Conservation (phyloP, 2,329 filamentous ascomycete species). For the Beauveria pseudobassiana region DNA sequence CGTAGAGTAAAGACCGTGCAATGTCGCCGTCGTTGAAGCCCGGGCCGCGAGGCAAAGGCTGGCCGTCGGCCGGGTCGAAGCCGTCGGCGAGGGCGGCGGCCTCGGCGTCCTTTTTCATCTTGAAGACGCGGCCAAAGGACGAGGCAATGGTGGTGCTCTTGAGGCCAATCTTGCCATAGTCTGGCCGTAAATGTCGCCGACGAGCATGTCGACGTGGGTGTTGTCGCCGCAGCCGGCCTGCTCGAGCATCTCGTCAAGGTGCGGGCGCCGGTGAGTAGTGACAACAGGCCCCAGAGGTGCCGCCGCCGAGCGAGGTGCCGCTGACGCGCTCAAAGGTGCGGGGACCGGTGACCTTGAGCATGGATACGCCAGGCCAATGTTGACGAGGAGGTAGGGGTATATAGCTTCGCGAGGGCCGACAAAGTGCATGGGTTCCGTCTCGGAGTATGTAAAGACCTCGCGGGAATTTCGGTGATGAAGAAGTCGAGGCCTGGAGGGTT, state of each 20-base stretch:
- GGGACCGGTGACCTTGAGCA: conserved; percentile 93
- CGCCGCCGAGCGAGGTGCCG: conserved; percentile 88
- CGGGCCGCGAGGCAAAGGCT: conserved; percentile 26
- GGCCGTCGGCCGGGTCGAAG: conserved; percentile 20
- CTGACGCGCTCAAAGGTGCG: conserved; percentile 84
- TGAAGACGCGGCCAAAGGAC: conserved; percentile 94
- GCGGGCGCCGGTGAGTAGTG: conserved; percentile 82
- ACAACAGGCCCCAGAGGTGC: conserved; percentile 97
- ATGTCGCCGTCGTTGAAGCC: conserved; percentile 76
- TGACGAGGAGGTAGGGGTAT: conserved; percentile 95
- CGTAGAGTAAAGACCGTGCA: conserved; percentile 84
- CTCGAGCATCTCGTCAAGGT: conserved; percentile 94
- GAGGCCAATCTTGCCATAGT: conserved; percentile 91
- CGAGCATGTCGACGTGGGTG: conserved; percentile 86
- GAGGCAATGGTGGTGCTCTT: conserved; percentile 94
- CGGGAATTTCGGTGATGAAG: conserved; percentile 95
- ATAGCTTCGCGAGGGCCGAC: conserved; percentile 69
- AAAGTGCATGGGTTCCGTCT: conserved; percentile 85
- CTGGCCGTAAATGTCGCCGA: conserved; percentile 94
- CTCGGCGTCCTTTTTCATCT: conserved; percentile 81
- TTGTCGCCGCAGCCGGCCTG: conserved; percentile 91
- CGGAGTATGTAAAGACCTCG: conserved; percentile 95
- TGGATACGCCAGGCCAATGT: conserved; percentile 93
- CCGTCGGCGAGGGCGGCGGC: conserved; percentile 46
- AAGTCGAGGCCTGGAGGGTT: conserved; percentile 74